Conservation (phyloP, 352 stramenopile genomes). For the Phytophthora crassamura region DNA sequence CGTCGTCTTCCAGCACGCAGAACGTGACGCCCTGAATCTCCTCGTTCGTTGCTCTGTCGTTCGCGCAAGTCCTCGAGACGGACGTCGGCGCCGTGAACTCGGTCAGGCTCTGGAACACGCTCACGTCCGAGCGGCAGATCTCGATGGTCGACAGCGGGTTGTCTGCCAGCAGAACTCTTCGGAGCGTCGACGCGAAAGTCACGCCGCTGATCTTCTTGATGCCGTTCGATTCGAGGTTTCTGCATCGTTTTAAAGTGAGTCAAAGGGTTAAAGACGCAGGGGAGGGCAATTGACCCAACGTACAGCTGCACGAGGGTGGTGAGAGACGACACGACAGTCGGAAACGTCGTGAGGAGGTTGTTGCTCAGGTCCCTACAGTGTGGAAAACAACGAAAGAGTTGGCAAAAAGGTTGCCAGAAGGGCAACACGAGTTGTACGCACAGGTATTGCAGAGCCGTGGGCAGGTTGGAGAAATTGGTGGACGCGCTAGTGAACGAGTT, state of each 20-base stretch:
- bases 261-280: not conserved
- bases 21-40: slow-evolving; percentile 45
- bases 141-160: slow-evolving; percentile 59
- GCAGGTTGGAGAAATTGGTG: slow-evolving; percentile 59
- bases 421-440: slow-evolving; percentile 26
- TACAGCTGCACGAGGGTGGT: slow-evolving; percentile 64
- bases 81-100: slow-evolving; percentile 42
- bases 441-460: slow-evolving; percentile 53
- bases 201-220: slow-evolving; percentile 58
- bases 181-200: slow-evolving; percentile 59
- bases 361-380: slow-evolving; percentile 57
- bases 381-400: not conserved
- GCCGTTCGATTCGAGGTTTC: slow-evolving; percentile 65
- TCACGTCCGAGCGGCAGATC: slow-evolving; percentile 53
- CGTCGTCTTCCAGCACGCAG: slow-evolving; percentile 42
- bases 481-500: slow-evolving; percentile 57
- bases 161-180: slow-evolving; percentile 47
- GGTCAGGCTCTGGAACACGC: slow-evolving; percentile 42
- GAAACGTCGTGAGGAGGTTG: slow-evolving; percentile 62
- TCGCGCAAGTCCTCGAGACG: slow-evolving; percentile 38
- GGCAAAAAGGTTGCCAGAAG: not conserved
- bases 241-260: slow-evolving; percentile 23
- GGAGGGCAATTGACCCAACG: slow-evolving; percentile 13
- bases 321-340: slow-evolving; percentile 49
- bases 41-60: slow-evolving; percentile 27